A percentile compares a stretch with the other conserved stretches of the same genome.
Conservation (phyloP, 768 basidiomycete species). For the Hypsizygus marmoreus region DNA sequence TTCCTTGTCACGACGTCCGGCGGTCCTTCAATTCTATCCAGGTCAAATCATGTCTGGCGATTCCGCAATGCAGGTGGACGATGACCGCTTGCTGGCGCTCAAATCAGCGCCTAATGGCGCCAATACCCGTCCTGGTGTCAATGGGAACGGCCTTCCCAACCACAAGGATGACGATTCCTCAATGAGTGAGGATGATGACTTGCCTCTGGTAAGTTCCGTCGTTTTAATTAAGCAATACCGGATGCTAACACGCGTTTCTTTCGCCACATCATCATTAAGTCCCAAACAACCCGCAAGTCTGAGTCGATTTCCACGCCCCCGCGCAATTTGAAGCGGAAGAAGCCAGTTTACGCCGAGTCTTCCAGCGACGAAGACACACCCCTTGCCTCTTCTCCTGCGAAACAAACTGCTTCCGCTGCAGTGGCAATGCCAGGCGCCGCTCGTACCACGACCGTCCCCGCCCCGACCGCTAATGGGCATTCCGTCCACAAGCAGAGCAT, state of each 20-base stretch:
- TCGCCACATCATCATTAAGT: conserved; percentile 39
- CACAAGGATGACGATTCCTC: conserved; percentile 39
- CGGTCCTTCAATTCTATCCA: conserved; percentile 26
- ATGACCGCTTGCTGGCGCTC: conserved; percentile 54
- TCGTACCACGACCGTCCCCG: conserved; percentile 32
- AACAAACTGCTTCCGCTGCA: conserved; percentile 41
- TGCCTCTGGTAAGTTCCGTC: conserved; percentile 61
- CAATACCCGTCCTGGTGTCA: conserved; percentile 34
- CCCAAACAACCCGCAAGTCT: conserved; percentile 53
- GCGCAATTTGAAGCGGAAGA: conserved; percentile 61
- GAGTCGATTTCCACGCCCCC: conserved; percentile 42
- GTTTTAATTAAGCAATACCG: conserved; percentile 9
- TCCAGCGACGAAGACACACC: conserved; percentile 76
- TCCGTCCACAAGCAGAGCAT: conserved; percentile 35
- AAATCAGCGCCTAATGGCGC: conserved; percentile 44
- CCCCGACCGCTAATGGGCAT: conserved; percentile 37
- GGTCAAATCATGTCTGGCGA: conserved; percentile 45
- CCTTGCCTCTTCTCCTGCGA: conserved; percentile 72
- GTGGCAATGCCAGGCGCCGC: conserved; percentile 44
- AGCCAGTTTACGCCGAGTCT: conserved; percentile 50
- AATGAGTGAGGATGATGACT: conserved; percentile 73
- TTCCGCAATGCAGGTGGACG: conserved; percentile 56
- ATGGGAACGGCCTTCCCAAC: conserved; percentile 48
- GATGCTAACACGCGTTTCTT: conserved; percentile 21
- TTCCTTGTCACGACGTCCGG: conserved; percentile 14